Evolutionary conservation across 83 land plant genomes (phyloP), one percentile per base, ranked within the genome.

Genomic region (Picea mariana): DNA sequence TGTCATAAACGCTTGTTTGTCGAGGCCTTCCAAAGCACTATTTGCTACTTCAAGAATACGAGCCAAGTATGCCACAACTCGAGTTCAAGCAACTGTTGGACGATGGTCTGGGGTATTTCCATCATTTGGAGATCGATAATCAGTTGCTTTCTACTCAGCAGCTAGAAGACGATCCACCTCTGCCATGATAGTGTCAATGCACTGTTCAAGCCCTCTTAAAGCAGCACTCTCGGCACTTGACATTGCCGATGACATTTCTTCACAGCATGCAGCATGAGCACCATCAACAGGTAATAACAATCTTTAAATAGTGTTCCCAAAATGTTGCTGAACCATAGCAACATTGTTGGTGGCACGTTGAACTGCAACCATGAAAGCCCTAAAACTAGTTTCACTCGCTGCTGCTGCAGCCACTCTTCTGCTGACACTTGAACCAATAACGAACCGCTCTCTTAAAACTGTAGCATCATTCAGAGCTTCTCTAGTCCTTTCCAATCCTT

Each of bases 381-480:
- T 34, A 34, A 34, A 34, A 34, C 38, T 34, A 3, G 38, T 34
- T 34, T 34, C 0, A 34, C 38, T 97, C 97, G 85, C 97, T 97
- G 61, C n/a, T n/a, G 99, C 99, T 79, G 99, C 97, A 86, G 99
- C 99, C 79, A 98, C 99, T 79, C 99, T 90, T 73, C 95, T 85
- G 81, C 98, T 94, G 68, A 95, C 90, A 75, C 87, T 95, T 68
- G 95, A 81, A 38, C 99, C 99, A 88, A 98, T 89, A 44, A 95
- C 88, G 89, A 91, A 98, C 68, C 93, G 88, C 78, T 98, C 97
- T 84, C 99, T 92, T 87, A 91, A 85, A 42, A 93, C 87, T 13
- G 98, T 96, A 83, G 99, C 99, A 78, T 98, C 99, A 84, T 88
- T 93, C 65, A 98, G 79, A 77, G 96, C 87, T 31, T 94, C 99